These are phyloP conservation scores for Termitomyces titanicus DNA, from an alignment of 768 basidiomycete genomes.

Conservation along the genomic window DNA sequence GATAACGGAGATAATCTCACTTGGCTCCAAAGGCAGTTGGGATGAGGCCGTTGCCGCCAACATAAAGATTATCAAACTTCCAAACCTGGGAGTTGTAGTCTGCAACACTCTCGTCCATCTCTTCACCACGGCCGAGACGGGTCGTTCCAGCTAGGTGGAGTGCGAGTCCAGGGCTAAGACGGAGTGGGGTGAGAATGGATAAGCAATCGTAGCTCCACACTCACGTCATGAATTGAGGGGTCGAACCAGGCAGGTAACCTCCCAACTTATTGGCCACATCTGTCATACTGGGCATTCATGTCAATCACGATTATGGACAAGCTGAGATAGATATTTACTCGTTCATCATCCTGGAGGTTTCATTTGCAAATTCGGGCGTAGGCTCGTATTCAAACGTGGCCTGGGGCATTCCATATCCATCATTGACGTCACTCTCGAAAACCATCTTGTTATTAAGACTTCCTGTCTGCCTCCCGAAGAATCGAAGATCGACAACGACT, in stretches of 20 bases:
- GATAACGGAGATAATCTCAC: not conserved
- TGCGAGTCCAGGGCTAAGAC: not conserved
- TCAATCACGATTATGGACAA: not conserved
- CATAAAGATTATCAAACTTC: not conserved
- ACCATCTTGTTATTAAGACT: not conserved
- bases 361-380: not conserved
- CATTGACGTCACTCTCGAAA: not conserved
- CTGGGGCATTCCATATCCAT: slow-evolving; percentile 1
- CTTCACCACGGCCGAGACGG: not conserved
- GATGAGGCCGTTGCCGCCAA: slow-evolving; percentile 1
- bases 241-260: not conserved
- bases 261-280: not conserved
- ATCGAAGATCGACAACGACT: slow-evolving; percentile 22
- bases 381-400: not conserved
- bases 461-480: not conserved
- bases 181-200: not conserved
- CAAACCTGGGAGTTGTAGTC: not conserved
- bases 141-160: not conserved
- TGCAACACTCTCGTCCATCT: not conserved
- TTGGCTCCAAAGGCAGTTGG: not conserved
- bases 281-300: not conserved
- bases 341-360: not conserved
- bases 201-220: not conserved
- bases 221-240: slow-evolving; percentile 2
- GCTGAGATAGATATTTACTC: not conserved